Base-by-base conservation (phyloP, 2,329 filamentous ascomycete genomes). In the Cercospora sp. region DNA sequence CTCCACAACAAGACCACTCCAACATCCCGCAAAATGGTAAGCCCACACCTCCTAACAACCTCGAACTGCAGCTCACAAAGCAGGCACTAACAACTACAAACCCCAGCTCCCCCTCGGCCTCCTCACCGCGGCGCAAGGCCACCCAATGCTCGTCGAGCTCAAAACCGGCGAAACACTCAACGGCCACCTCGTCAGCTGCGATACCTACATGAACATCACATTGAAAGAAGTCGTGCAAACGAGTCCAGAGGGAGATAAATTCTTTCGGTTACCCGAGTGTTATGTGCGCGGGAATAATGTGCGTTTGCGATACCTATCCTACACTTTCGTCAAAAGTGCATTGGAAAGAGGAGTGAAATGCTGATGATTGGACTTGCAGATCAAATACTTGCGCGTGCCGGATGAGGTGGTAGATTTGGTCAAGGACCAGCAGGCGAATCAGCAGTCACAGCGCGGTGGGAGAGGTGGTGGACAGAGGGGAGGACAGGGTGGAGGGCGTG, bases 151-250 rank as follows among this genome's bases (percentile, higher is more conserved):
- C 66, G 94, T 97, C 73, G 94, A 97, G 84, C 90, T 97, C 73
- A 97, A 97, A 86, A 96, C 94, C 78, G 94, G 94, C 83, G 94
- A 99, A 82, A 98, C 95, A 0, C 87, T 99, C 69, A 99, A 98
- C 82, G 95, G 95, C 71, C 93, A 97, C 78, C 85, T 99, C 68
- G 91, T 97, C 80, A 93, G 91, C 80, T 99, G 94, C 88, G 95
- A 99, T 81, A 99, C 94, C 60, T 99, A 95, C 93, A 99, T 99
- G 95, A 99, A 99, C 83, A 84, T 99, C 75, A 98, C 94, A 2
- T 83, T 99, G 73, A 96, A 95, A 81, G 95, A 98, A 80, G 96
- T 99, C 23, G 92, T 98, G 39, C 94, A 98, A 82, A 98, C 95
- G 18, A 97, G 91, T 78, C 90, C 94, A 26, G 94, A 98, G 77